phyloP scores from a whole-genome alignment of 805 yeast species.

The Kodamaea nitidulidarum region DNA sequence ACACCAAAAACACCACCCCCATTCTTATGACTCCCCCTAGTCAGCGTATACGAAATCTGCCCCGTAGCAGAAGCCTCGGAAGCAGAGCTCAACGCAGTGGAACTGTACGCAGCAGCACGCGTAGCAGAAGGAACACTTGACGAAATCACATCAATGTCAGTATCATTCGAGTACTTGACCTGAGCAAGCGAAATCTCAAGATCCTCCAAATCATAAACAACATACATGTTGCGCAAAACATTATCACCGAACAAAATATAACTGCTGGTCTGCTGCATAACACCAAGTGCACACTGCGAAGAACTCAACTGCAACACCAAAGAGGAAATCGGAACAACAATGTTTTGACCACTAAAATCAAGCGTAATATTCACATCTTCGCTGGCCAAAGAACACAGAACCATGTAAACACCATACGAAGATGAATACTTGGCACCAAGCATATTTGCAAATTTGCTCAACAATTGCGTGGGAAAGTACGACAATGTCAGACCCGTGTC shows the following conservation, averaged over 20 bases:
- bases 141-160: constrained; percentile 45
- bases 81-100: constrained; percentile 22
- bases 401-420: constrained; percentile 41
- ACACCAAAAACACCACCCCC: background rate
- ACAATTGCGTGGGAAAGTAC: constrained; percentile 40
- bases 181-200: constrained; percentile 47
- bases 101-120: constrained; percentile 43
- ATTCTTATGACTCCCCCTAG: too few species aligned
- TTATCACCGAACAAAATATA: constrained; percentile 57
- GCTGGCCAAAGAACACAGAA: constrained; percentile 36
- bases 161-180: constrained; percentile 23
- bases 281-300: constrained; percentile 17
- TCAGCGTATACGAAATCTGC: constrained; percentile 3
- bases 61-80: constrained; percentile 9
- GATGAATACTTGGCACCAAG: constrained; percentile 41
- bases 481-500: constrained; percentile 37
- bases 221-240: constrained; percentile 59
- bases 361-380: constrained; percentile 33
- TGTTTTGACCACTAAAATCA: constrained; percentile 55
- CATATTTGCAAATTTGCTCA: constrained; percentile 32
- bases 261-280: constrained; percentile 14
- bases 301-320: constrained; percentile 18
- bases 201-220: constrained; percentile 61
- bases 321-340: constrained; percentile 45
- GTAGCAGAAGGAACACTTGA: constrained; percentile 49